These are phyloP conservation scores for Boletus edulis DNA, from an alignment of 768 basidiomycete genomes.

Conservation along the genomic window DNA sequence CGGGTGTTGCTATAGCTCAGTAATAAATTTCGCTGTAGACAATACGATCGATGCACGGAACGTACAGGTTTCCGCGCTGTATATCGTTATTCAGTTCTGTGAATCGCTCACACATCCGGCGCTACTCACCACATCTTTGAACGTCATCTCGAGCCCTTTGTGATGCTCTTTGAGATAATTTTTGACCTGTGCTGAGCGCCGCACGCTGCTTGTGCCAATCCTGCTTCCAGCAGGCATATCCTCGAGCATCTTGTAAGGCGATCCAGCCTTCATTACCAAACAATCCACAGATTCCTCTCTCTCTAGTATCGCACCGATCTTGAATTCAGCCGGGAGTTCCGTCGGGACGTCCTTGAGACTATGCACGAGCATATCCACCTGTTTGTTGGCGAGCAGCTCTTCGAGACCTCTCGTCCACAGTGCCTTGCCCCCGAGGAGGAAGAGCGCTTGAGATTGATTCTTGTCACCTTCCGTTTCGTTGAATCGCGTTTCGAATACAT, in stretches of 20 bases:
- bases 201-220: conserved; percentile 94
- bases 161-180: conserved; percentile 59
- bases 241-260: conserved; percentile 64
- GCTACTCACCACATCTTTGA: conserved; percentile 81
- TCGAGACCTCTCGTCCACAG: conserved; percentile 98
- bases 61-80: conserved; percentile 87
- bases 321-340: conserved; percentile 76
- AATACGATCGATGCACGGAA: conserved; percentile 12
- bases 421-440: conserved; percentile 86
- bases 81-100: background rate
- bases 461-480: conserved; percentile 83
- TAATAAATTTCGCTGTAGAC: conserved; percentile 1
- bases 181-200: conserved; percentile 87
- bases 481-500: conserved; percentile 50
- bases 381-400: conserved; percentile 65
- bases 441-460: conserved; percentile 86
- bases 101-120: background rate
- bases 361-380: conserved; percentile 92
- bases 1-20: conserved; percentile 71
- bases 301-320: conserved; percentile 80
- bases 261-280: conserved; percentile 78
- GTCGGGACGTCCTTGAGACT: conserved; percentile 94
- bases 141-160: conserved; percentile 47
- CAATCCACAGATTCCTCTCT: conserved; percentile 89
- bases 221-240: conserved; percentile 87